phyloP scores from a whole-genome alignment of 257 asterid genomes.

The Capsicum baccatum region DNA sequence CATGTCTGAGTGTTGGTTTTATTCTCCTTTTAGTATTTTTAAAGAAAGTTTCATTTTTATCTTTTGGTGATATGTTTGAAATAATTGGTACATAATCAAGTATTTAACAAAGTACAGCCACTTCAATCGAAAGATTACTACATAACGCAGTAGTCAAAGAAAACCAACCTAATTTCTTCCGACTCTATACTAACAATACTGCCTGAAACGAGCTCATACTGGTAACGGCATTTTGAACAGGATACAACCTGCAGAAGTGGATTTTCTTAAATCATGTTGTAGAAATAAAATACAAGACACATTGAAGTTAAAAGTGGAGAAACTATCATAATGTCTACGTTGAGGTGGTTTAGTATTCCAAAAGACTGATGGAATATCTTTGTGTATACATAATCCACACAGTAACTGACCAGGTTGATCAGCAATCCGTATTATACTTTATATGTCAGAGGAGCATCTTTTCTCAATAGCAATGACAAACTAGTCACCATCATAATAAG shows the following conservation, averaged over 20 bases:
- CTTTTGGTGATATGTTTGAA: background rate
- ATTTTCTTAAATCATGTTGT: background rate
- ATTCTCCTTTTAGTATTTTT: background rate
- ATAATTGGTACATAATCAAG: background rate
- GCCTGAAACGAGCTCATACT: constrained; percentile 90
- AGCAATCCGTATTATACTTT: background rate
- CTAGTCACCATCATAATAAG: background rate
- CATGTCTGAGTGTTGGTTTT: background rate
- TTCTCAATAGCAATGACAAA: background rate
- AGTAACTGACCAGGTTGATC: background rate
- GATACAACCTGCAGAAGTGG: constrained; percentile 69
- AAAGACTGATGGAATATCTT: background rate
- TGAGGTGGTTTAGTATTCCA: constrained; percentile 3
- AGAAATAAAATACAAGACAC: constrained; percentile 15
- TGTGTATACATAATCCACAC: background rate
- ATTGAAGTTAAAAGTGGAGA: constrained; percentile 17
- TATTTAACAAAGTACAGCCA: constrained; percentile 23
- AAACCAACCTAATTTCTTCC: constrained; percentile 81
- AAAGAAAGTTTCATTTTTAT: no score
- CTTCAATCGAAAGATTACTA: constrained; percentile 15
- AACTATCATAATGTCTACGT: background rate
- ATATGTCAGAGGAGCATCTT: constrained; percentile 3
- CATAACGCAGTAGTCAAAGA: constrained; percentile 27
- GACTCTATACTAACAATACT: constrained; percentile 73
- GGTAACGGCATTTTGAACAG: constrained; percentile 92